Percentiles rank a stretch among this genome's conserved stretches.
phyloP scores from a whole-genome alignment of 352 stramenopile genomes.

The Globisporangium radiosum region DNA sequence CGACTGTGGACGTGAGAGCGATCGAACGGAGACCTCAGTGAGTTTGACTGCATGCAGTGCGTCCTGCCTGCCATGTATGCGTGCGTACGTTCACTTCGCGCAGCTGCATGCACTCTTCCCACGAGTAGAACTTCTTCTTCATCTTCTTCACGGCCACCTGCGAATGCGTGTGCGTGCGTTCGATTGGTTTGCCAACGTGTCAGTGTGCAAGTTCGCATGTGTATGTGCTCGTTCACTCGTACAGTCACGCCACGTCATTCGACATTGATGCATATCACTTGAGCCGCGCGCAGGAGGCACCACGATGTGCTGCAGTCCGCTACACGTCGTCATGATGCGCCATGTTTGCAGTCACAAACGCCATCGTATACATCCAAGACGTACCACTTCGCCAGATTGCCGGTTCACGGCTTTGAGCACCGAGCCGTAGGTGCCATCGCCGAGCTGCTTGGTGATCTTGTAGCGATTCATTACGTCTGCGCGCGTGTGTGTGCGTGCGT shows the following conservation, averaged over 20 bases:
- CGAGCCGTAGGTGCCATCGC: constrained; percentile 94
- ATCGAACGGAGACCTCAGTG: neutral
- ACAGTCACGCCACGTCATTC: too few species aligned
- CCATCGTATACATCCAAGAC: constrained; percentile 6
- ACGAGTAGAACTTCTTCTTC: constrained; percentile 97
- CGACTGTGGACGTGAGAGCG: constrained; percentile 32
- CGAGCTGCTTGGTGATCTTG: constrained; percentile 94
- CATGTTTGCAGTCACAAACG: too few species aligned
- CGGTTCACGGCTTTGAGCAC: constrained; percentile 94
- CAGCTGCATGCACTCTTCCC: constrained; percentile 95
- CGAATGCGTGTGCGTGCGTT: neutral
- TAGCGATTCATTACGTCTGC: constrained; percentile 83
- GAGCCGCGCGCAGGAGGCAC: too few species aligned
- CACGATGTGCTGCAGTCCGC: too few species aligned
- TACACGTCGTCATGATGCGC: too few species aligned
- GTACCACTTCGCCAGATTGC: constrained; percentile 89
- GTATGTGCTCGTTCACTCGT: too few species aligned
- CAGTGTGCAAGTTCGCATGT: too few species aligned
- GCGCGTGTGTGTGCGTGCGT: neutral
- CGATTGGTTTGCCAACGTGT: too few species aligned
- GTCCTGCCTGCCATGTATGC: constrained; percentile 1
- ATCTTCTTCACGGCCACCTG: constrained; percentile 96
- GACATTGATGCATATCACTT: too few species aligned
- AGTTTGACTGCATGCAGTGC: too few species aligned
- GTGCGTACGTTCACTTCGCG: constrained; percentile 92